Conservation (phyloP, 139 green algal genomes). For the Coccomyxa sp. region DNA sequence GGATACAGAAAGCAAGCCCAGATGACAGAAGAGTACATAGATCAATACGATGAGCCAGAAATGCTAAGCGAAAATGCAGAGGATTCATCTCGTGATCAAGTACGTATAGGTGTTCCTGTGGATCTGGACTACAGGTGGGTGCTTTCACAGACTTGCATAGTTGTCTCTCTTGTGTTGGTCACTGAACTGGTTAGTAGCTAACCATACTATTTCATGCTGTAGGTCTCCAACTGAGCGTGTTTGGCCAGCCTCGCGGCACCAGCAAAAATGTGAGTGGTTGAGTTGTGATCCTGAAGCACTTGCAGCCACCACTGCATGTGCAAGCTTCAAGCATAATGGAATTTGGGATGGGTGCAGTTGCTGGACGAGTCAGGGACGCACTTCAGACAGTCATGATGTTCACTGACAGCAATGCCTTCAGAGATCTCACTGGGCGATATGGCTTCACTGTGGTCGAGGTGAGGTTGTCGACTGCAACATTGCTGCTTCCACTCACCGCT, state of each 20-base stretch:
- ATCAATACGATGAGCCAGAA: no score
- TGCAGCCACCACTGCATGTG: no score
- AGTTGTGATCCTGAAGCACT: not conserved
- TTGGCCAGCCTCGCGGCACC: conserved; percentile 13
- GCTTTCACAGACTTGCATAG: no score
- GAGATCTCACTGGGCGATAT: not conserved
- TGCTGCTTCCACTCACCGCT: not conserved
- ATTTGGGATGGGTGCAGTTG: not conserved
- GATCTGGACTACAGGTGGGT: no score
- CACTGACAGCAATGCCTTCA: not conserved
- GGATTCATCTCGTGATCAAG: no score
- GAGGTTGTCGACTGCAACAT: not conserved
- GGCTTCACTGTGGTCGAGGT: not conserved
- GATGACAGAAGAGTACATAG: no score
- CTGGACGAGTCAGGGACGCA: not conserved
- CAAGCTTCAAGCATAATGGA: not conserved
- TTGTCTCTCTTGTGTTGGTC: no score
- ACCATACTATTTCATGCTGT: not conserved
- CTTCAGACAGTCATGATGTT: not conserved
- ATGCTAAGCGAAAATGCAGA: no score
- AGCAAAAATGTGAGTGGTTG: conserved; percentile 11
- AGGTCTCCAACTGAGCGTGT: conserved; percentile 15
- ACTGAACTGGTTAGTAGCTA: no score
- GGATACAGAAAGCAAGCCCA: no score
- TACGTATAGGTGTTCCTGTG: no score